These are phyloP conservation scores for Mycena epipterygia DNA, from an alignment of 768 basidiomycete genomes.

Conservation along the genomic window DNA sequence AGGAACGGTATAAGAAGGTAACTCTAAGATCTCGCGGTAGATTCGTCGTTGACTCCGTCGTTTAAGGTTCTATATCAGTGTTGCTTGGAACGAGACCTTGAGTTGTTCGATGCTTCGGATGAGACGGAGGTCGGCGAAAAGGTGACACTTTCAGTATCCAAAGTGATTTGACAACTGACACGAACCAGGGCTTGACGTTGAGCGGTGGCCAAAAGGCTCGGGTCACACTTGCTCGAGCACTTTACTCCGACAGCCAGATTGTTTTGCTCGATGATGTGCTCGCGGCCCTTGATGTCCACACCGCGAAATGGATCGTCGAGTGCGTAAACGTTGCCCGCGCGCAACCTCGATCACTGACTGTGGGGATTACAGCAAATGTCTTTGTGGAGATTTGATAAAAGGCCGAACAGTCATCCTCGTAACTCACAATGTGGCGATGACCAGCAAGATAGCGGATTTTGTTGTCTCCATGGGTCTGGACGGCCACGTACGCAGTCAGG, in stretches of 20 bases:
- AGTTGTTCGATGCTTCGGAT: constrained; percentile 77
- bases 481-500: constrained; percentile 66
- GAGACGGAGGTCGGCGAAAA: constrained; percentile 81
- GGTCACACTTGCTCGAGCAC: constrained; percentile 61
- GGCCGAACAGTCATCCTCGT: constrained; percentile 90
- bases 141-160: constrained; percentile 58
- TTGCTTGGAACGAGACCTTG: constrained; percentile 79
- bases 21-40: no score
- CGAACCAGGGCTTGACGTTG: constrained; percentile 27
- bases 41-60: no score
- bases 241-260: constrained; percentile 67
- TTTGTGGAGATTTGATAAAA: constrained; percentile 83
- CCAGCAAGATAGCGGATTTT: constrained; percentile 65
- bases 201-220: constrained; percentile 64
- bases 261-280: constrained; percentile 82
- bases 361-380: constrained; percentile 61
- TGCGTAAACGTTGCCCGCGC: neutral
- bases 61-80: constrained; percentile 82
- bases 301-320: constrained; percentile 85
- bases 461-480: constrained; percentile 69
- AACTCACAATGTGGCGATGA: constrained; percentile 57
- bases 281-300: constrained; percentile 79
- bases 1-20: constrained; percentile 84
- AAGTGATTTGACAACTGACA: constrained; percentile 19
- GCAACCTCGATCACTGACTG: neutral